phyloP scores from a whole-genome alignment of 176 grass and related monocot genomes.

The Calamus simplicifolius region DNA sequence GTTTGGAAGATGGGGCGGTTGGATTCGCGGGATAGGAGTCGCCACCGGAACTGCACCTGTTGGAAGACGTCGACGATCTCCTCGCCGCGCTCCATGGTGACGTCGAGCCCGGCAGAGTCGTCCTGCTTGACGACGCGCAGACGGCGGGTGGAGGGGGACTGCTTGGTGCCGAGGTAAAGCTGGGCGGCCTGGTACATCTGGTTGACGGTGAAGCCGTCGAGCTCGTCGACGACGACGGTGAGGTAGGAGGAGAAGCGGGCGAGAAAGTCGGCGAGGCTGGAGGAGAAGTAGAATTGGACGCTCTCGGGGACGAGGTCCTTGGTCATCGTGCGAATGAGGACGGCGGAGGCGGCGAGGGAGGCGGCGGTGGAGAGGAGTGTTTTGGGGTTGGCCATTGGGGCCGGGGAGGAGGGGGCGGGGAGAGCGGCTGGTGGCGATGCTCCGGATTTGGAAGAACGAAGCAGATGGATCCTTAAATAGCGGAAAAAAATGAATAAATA shows the following conservation, averaged over 20 bases:
- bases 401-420: neutral
- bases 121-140: neutral
- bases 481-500: no score
- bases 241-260: neutral
- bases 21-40: conserved; percentile 2
- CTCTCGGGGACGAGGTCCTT: neutral
- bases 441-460: no score
- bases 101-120: neutral
- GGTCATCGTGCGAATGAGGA: neutral
- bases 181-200: neutral
- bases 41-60: neutral
- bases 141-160: neutral
- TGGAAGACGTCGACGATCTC: neutral
- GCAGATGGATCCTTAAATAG: no score
- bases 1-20: neutral
- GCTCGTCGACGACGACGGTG: conserved; percentile 13
- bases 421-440: no score
- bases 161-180: neutral
- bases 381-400: neutral
- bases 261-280: neutral
- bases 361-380: neutral
- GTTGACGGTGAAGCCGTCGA: neutral
- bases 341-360: neutral
- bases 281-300: neutral
- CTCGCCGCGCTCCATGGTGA: neutral